Base-by-base conservation (phyloP, 495 filamentous ascomycete species). In the Lepraria neglecta region DNA sequence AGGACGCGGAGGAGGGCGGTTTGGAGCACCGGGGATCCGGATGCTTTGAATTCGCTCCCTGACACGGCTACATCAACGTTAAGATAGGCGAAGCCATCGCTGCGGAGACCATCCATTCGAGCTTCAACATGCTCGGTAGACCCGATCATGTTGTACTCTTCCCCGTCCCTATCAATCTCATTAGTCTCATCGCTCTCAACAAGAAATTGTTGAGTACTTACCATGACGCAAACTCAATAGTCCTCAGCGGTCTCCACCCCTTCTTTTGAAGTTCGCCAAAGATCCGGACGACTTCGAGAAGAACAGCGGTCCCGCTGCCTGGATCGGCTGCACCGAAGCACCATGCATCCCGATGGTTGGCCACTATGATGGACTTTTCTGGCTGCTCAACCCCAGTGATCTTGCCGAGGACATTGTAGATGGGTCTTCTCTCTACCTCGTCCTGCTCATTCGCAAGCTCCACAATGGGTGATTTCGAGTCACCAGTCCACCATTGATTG, bases 181-280 rank as follows among this genome's bases (percentile, higher is more conserved):
- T 61, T 12, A 55, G 17, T 56, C 53, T 4, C 31, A 24, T 50
- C 40, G 45, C 24, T 17, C 9, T 12, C 14, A 4, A 27, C 2
- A n/a, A 9, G 30, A 24, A 33, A 11, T 17, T 11, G n/a, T 12
- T 38, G 17, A 33, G 31, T 35, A 63, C 54, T 52, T 48, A 66
- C 94, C 95, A 98, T 44, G 88, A 95, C 62, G 88, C 88, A 71
- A 98, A 98, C 68, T 91, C 86, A 67, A 98, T 95, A 17, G 90
- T 92, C 24, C 94, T 86, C 12, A 91, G 78, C n/a, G 94, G 94
- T 27, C 88, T 80, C 94, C 94, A 98, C 55, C 91, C 91, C 43
- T 80, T 81, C 15, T 72, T 74, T 19, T 82, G 74, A 9, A 98
- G 63, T 60, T 89, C 83, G 27, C 90, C 88, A 69, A 97, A 87